phyloP scores from a whole-genome alignment of 495 filamentous ascomycete species.

The Lichenothelia convexa region DNA sequence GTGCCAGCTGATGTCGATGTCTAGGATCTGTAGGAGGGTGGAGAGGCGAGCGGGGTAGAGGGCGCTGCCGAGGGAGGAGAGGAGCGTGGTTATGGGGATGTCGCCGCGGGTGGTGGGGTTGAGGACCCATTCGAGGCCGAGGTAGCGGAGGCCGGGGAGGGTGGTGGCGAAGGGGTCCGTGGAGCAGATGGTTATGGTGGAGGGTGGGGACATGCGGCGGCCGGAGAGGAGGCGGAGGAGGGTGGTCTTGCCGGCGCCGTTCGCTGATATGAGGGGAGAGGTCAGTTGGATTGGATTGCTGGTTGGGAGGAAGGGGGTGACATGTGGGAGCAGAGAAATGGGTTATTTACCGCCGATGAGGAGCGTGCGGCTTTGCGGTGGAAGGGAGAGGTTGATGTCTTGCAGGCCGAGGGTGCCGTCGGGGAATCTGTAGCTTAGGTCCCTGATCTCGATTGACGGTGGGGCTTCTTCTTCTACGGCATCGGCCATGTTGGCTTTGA shows the following conservation, averaged over 20 bases:
- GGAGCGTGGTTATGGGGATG: slow-evolving; percentile 73
- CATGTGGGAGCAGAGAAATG: too few species aligned
- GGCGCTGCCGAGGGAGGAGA: slow-evolving; percentile 72
- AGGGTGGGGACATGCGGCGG: slow-evolving; percentile 68
- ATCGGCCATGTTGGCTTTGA: too few species aligned
- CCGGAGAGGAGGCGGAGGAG: slow-evolving; percentile 80
- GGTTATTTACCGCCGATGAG: slow-evolving; percentile 60
- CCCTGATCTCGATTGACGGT: slow-evolving; percentile 46
- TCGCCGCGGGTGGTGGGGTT: slow-evolving; percentile 91
- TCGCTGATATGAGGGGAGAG: slow-evolving; percentile 36
- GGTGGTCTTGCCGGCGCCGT: slow-evolving; percentile 95
- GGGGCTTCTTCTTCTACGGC: too few species aligned
- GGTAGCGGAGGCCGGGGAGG: slow-evolving; percentile 86
- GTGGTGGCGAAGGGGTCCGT: slow-evolving; percentile 79
- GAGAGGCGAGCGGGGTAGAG: slow-evolving; percentile 63
- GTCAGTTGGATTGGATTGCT: not conserved
- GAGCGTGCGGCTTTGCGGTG: slow-evolving; percentile 67
- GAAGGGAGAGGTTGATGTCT: slow-evolving; percentile 54
- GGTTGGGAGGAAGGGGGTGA: not conserved
- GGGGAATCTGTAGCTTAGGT: slow-evolving; percentile 78
- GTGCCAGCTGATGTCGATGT: slow-evolving; percentile 80
- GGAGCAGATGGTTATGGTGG: slow-evolving; percentile 54
- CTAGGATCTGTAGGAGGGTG: slow-evolving; percentile 70
- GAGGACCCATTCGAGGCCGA: slow-evolving; percentile 96
- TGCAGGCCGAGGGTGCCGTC: slow-evolving; percentile 57